Evolutionary conservation across 2,329 filamentous ascomycete species (phyloP), one percentile per base, ranked within the genome.

Genomic region (Trichoderma brevicompactum): DNA sequence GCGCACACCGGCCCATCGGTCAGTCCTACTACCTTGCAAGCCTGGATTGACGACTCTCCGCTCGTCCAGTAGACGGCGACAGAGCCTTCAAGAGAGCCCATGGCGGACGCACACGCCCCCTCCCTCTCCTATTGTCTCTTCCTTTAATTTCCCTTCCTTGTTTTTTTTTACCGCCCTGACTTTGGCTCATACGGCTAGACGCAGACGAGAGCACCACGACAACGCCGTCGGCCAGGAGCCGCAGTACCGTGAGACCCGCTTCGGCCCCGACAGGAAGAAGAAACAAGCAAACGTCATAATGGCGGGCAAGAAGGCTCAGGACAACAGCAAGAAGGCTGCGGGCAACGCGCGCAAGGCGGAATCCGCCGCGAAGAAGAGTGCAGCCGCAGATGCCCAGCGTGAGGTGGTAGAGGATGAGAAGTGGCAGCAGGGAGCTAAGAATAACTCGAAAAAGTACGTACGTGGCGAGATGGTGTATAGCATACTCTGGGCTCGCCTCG

Each of bases 341-440:
- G 95, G 94, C 69, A 92, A 97, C 78, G 93, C 94, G 68, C 87
- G 92, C 80, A 98, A 99, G 84, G 93, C 93, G 68, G 93, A 97
- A 55, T 89, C 88, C 3, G 94, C 93, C 1, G 91, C 92, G 8
- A 80, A 85, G 65, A 98, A 98, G 80, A 84, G 89, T 66, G 92
- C 92, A 0, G 87, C 79, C 3, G 88, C 89, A 66, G 85, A 92
- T 44, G 80, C 85, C 43, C 89, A 89, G 78, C 85, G 82, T 62
- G 87, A 87, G 5, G 85, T 82, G 2, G 87, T 78, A 34, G 94
- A 97, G 73, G 85, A 89, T 5, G 83, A 85, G 63, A 83, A 96
- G 72, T 99, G 95, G 95, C 73, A 83, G 10, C 92, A 95, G 79
- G 95, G 95, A 46, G 78, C 92, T 62, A 99, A 98, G 82, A 90